Evolutionary conservation across 2,329 filamentous ascomycete genomes (phyloP).

Genomic region (Fusarium mundagurra): DNA sequence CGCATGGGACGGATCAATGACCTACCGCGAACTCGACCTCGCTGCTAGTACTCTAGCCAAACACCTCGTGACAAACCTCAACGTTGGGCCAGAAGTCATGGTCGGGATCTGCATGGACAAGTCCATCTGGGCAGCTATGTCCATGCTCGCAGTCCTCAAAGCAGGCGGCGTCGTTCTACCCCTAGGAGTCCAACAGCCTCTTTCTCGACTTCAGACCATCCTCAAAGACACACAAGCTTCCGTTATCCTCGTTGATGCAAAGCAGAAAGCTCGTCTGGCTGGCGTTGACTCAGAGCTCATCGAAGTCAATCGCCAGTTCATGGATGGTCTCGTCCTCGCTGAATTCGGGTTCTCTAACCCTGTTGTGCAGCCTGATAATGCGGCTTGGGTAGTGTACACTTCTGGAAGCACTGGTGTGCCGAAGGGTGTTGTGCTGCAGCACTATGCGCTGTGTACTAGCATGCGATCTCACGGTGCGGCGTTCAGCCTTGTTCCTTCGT

Average conservation of each 20-base stretch:
- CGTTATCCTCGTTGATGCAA: not conserved
- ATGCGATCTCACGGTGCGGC: not conserved
- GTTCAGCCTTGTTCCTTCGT: not conserved
- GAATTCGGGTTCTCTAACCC: not conserved
- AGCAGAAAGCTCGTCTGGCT: not conserved
- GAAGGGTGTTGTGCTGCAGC: not conserved
- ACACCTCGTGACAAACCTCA: not conserved
- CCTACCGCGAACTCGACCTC: not conserved
- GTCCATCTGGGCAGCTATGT: not conserved
- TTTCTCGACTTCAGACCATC: not conserved
- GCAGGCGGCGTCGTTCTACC: not conserved
- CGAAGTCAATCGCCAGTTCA: not conserved
- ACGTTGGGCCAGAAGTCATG: not conserved
- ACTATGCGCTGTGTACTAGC: not conserved
- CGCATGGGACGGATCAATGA: not conserved
- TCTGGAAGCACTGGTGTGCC: constrained; percentile 1
- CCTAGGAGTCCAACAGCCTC: not conserved
- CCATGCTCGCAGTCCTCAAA: not conserved
- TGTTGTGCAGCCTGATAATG: not conserved
- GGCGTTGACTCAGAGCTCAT: not conserved
- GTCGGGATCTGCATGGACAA: not conserved
- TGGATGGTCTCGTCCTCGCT: not conserved
- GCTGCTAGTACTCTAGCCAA: not conserved
- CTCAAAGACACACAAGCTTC: not conserved
- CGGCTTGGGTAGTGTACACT: not conserved